These are phyloP conservation scores for Paracoccidioides brasiliensis DNA, from an alignment of 2,329 filamentous ascomycete species.

Conservation along the genomic window DNA sequence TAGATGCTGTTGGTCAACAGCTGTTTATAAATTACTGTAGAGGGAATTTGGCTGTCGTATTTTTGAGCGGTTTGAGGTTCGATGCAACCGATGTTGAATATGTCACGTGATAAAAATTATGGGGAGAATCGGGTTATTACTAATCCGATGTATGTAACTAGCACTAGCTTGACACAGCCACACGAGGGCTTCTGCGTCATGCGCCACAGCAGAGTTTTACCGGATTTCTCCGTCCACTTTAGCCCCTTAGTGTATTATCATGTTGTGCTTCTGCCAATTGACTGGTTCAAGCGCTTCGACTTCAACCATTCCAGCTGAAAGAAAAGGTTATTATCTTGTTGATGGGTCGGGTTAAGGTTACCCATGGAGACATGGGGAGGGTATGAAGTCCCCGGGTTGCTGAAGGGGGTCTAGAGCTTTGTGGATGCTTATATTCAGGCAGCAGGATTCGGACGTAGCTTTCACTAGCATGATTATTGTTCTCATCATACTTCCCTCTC, in stretches of 20 bases:
- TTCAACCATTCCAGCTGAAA: too few relatives aligned
- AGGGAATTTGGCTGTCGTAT: neutral
- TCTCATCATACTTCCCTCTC: too few relatives aligned
- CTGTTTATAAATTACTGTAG: neutral
- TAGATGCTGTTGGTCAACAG: neutral
- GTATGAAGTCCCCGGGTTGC: too few relatives aligned
- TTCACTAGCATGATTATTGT: too few relatives aligned
- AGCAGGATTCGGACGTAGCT: too few relatives aligned
- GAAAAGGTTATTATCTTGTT: too few relatives aligned
- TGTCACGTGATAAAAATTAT: neutral
- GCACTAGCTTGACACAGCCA: constrained; percentile 19
- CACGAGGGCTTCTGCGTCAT: constrained; percentile 18
- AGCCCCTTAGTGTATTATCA: too few relatives aligned
- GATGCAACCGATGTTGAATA: neutral
- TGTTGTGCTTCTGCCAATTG: too few relatives aligned
- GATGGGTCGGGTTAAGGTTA: too few relatives aligned
- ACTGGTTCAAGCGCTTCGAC: neutral
- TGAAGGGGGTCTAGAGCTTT: too few relatives aligned
- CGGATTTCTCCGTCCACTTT: neutral
- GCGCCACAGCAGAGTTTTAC: neutral
- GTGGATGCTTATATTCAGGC: too few relatives aligned
- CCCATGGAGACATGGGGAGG: too few relatives aligned
- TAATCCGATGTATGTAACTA: neutral
- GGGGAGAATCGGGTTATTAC: neutral
- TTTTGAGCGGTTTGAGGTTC: neutral